phyloP scores from a whole-genome alignment of 2,329 filamentous ascomycete genomes.

The Claviceps pusilla region DNA sequence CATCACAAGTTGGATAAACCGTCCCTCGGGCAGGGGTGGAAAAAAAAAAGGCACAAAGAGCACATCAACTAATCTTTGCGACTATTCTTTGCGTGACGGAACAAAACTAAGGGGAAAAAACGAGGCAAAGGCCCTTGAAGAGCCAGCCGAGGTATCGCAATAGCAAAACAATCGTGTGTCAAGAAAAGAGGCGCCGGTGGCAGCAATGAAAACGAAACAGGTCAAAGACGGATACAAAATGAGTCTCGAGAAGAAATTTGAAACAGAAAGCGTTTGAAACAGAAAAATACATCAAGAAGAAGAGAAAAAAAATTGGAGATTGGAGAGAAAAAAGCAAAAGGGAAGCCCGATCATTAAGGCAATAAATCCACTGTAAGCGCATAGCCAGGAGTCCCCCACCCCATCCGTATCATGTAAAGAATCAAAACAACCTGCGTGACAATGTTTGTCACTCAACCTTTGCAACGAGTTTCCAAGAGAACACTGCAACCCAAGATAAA shows the following conservation, averaged over 20 bases:
- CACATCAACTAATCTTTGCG: neutral
- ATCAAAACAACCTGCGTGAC: neutral
- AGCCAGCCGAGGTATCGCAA: conserved; percentile 9
- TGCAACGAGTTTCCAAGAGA: neutral
- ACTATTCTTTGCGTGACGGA: neutral
- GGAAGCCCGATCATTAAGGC: neutral
- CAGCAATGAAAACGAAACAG: neutral
- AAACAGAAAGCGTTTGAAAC: neutral
- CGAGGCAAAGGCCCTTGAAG: conserved; percentile 4
- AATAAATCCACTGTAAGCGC: neutral
- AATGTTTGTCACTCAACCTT: neutral
- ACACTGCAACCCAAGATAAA: no score
- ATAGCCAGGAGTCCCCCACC: neutral
- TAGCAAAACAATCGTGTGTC: conserved; percentile 2
- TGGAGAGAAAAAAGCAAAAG: neutral
- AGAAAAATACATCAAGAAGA: neutral
- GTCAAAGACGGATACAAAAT: no score
- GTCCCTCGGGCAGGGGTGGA: no score
- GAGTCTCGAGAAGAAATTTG: neutral
- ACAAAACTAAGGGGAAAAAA: neutral
- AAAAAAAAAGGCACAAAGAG: neutral
- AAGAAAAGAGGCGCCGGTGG: neutral
- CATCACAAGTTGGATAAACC: no score
- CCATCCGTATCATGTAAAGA: neutral
- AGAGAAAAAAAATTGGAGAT: neutral